Conservation (phyloP, 2,329 filamentous ascomycete genomes). For the Tolypocladium guangdongense region DNA sequence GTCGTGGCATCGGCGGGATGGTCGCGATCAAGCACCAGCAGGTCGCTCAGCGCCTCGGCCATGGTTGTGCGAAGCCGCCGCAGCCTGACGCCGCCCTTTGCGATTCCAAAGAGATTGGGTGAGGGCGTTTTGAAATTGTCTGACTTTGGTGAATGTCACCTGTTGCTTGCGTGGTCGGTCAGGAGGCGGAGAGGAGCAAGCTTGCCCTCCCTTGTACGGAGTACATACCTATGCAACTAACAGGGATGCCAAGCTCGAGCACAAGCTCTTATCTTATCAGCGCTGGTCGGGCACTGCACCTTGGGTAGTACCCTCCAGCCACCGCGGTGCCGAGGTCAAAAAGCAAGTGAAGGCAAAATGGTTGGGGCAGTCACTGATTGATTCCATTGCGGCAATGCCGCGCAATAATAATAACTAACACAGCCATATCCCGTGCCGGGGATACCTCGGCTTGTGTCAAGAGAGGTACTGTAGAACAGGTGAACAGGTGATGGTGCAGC, state of each 20-base stretch:
- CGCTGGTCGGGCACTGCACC: neutral
- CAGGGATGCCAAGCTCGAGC: neutral
- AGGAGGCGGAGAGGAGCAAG: neutral
- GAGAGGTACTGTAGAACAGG: neutral
- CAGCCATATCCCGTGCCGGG: neutral
- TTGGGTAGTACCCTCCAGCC: too few species aligned
- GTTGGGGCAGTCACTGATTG: neutral
- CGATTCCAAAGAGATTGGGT: neutral
- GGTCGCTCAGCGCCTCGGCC: constrained; percentile 25
- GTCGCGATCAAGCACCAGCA: constrained; percentile 21
- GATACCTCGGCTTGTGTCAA: neutral
- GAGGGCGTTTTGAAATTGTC: neutral
- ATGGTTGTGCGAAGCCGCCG: constrained; percentile 10
- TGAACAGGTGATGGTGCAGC: neutral
- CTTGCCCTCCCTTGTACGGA: neutral
- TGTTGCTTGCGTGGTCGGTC: neutral
- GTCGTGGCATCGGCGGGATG: constrained; percentile 38
- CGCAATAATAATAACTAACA: too few species aligned
- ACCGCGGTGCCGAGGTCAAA: neutral
- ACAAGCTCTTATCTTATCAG: neutral
- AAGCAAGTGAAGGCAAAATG: neutral
- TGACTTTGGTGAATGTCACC: neutral
- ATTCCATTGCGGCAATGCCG: neutral
- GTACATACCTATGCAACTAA: neutral
- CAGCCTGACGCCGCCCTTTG: neutral